Percentiles rank a stretch among this genome's conserved stretches.
Conservation (phyloP, 2,329 filamentous ascomycete species). For the Sphaceloma murrayae region DNA sequence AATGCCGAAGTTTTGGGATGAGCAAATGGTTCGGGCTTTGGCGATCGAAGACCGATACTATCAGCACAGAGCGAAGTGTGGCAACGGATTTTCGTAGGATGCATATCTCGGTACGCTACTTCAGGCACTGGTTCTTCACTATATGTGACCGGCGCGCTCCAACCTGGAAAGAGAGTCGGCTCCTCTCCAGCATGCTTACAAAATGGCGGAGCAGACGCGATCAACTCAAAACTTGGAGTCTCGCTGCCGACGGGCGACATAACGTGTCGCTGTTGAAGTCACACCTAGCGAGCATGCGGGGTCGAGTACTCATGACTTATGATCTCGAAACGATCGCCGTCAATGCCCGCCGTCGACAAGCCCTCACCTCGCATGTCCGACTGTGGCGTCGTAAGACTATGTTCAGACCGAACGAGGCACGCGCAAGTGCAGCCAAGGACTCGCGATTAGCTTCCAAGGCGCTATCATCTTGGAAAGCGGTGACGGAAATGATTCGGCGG, state of each 20-base stretch:
- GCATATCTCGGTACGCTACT: slow-evolving; percentile 18
- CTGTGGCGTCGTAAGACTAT: not conserved
- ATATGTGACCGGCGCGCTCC: slow-evolving; percentile 30
- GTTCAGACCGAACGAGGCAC: not conserved
- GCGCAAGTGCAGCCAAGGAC: not conserved
- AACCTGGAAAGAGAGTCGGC: slow-evolving; percentile 26
- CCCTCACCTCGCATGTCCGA: not conserved
- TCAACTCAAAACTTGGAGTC: not conserved
- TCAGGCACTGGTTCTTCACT: slow-evolving; percentile 32
- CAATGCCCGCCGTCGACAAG: not conserved
- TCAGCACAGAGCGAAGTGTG: not conserved
- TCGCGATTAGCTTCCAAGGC: slow-evolving; percentile 31
- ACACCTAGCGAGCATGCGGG: no score
- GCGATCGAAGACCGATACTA: slow-evolving; percentile 34
- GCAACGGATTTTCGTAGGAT: not conserved
- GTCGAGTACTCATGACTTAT: no score
- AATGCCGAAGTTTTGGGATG: slow-evolving; percentile 43
- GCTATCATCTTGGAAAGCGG: no score
- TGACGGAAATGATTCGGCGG: no score
- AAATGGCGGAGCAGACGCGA: slow-evolving; percentile 5
- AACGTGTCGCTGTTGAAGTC: not conserved
- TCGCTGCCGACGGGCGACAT: not conserved
- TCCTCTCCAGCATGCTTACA: slow-evolving; percentile 19
- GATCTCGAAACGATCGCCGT: not conserved
- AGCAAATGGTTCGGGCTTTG: slow-evolving; percentile 48